Evolutionary conservation across 2,329 filamentous ascomycete genomes (phyloP).

Genomic region (Plenodomus tracheiphilus): DNA sequence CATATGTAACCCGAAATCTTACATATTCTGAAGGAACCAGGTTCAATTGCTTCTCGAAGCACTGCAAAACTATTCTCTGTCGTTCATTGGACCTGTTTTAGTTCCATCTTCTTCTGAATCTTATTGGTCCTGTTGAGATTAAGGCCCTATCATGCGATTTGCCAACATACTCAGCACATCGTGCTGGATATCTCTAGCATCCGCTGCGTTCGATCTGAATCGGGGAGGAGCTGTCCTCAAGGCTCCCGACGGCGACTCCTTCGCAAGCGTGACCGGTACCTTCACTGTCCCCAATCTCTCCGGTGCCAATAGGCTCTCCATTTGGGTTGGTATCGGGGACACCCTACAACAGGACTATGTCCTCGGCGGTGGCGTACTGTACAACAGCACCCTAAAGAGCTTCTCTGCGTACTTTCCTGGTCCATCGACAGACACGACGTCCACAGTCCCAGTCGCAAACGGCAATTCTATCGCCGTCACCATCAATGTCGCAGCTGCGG

Average conservation of each 20-base stretch:
- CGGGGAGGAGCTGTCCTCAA: conserved; percentile 29
- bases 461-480: conserved; percentile 26
- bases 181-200: conserved; percentile 13
- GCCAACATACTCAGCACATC: conserved; percentile 7
- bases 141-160: conserved; percentile 14
- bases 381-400: conserved; percentile 21
- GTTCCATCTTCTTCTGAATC: not conserved
- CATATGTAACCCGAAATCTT: conserved; percentile 4
- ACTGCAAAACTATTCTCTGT: conserved; percentile 2
- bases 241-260: conserved; percentile 26
- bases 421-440: conserved; percentile 19
- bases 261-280: conserved; percentile 25
- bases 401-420: conserved; percentile 27
- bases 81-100: conserved; percentile 3
- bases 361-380: conserved; percentile 26
- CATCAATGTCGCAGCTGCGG: conserved; percentile 11
- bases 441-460: conserved; percentile 19
- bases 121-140: not conserved
- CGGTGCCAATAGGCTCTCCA: conserved; percentile 23
- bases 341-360: conserved; percentile 22
- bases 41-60: conserved; percentile 1
- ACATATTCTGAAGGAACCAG: conserved; percentile 6
- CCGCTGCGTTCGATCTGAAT: conserved; percentile 30
- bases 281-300: conserved; percentile 26
- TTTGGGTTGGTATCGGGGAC: conserved; percentile 32